phyloP scores from a whole-genome alignment of 2,329 filamentous ascomycete genomes.

The Colletotrichum sp. region DNA sequence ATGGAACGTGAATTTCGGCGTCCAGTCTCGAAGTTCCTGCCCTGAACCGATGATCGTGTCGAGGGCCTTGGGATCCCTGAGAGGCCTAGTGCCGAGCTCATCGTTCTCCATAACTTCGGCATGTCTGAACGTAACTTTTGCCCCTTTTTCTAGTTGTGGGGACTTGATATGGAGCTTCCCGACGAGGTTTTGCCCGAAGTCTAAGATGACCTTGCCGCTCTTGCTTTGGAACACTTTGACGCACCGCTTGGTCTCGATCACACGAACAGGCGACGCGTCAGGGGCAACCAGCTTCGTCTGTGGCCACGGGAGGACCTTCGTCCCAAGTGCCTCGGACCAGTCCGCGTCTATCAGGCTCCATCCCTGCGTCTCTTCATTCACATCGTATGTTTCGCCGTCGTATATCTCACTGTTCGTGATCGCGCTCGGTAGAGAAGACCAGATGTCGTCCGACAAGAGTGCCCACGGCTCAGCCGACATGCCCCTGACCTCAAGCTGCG shows the following conservation, averaged over 20 bases:
- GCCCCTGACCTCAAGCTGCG: conserved; percentile 28
- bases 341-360: conserved; percentile 10
- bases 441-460: conserved; percentile 33
- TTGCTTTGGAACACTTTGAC: conserved; percentile 30
- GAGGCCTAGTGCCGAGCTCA: conserved; percentile 1
- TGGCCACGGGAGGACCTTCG: conserved; percentile 19
- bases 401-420: conserved; percentile 27
- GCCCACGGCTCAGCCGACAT: conserved; percentile 20
- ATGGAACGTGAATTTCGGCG: conserved; percentile 9
- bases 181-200: conserved; percentile 17
- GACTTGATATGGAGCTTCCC: conserved; percentile 1
- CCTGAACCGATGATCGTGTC: neutral
- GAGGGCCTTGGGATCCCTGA: neutral
- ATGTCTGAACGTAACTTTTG: neutral
- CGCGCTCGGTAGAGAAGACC: conserved; percentile 24
- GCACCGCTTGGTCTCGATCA: conserved; percentile 24
- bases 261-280: conserved; percentile 35
- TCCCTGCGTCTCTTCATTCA: conserved; percentile 24
- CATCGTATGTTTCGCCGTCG: conserved; percentile 35
- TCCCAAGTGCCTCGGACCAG: neutral
- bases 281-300: conserved; percentile 29
- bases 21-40: neutral
- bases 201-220: conserved; percentile 49
- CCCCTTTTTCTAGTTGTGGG: conserved; percentile 6
- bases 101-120: conserved; percentile 14